Evolutionary conservation across 2,329 filamentous ascomycete species (phyloP).

Genomic region (Fusarium sp.): DNA sequence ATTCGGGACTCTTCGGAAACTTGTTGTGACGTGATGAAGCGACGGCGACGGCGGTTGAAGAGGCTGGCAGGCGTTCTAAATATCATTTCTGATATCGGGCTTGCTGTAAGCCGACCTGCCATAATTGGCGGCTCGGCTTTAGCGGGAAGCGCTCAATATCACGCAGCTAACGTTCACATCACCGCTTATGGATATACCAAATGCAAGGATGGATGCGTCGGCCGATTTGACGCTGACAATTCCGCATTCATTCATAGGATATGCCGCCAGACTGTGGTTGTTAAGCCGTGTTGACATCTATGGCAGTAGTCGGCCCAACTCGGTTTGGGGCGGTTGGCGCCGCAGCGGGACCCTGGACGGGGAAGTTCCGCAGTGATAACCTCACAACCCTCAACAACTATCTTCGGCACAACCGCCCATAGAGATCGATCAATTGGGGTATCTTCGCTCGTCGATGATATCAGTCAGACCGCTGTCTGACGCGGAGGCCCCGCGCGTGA

Average conservation of each 20-base stretch:
- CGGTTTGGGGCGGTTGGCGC: constrained; percentile 57
- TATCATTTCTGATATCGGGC: constrained; percentile 25
- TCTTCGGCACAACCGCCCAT: constrained; percentile 43
- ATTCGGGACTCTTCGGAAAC: constrained; percentile 9
- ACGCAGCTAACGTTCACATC: constrained; percentile 25
- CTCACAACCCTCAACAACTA: constrained; percentile 37
- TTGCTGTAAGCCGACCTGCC: constrained; percentile 24
- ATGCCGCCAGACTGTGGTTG: constrained; percentile 18
- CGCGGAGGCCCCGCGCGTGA: constrained; percentile 45
- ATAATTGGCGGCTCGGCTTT: constrained; percentile 36
- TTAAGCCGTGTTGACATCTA: constrained; percentile 31
- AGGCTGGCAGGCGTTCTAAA: constrained; percentile 26
- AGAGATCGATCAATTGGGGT: constrained; percentile 32
- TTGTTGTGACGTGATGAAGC: constrained; percentile 14
- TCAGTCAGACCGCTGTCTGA: constrained; percentile 43
- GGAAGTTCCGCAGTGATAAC: constrained; percentile 47
- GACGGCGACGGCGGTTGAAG: constrained; percentile 18
- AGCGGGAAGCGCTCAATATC: constrained; percentile 19
- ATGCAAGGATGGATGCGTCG: constrained; percentile 24
- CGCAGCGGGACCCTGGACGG: constrained; percentile 47
- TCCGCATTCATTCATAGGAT: constrained; percentile 34
- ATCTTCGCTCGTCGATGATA: constrained; percentile 43
- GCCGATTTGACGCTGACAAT: constrained; percentile 34
- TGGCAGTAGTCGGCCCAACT: constrained; percentile 50
- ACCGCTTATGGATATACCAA: constrained; percentile 3